Evolutionary conservation across 2,329 filamentous ascomycete genomes (phyloP).

Genomic region (Penicillium sp.): DNA sequence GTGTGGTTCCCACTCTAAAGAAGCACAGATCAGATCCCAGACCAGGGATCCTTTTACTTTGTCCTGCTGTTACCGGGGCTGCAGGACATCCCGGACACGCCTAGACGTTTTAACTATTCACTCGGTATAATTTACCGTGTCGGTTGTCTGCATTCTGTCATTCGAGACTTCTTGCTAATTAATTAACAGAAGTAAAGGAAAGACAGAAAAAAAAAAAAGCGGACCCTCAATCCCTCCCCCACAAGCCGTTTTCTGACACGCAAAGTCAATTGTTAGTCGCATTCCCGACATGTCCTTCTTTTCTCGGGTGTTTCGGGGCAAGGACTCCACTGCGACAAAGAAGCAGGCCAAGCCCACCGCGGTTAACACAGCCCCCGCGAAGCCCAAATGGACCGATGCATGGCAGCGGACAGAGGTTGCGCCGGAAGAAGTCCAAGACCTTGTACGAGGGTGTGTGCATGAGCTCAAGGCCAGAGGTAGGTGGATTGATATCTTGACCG

Average conservation of each 20-base stretch:
- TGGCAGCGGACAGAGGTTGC: slow-evolving; percentile 80
- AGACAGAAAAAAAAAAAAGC: slow-evolving; percentile 14
- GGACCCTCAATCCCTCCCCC: slow-evolving; percentile 4
- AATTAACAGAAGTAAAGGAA: slow-evolving; percentile 4
- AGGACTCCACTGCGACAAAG: slow-evolving; percentile 67
- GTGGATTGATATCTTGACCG: slow-evolving; percentile 35
- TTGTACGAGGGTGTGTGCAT: slow-evolving; percentile 78
- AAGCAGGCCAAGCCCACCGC: slow-evolving; percentile 54
- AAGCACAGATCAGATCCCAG: slow-evolving; percentile 16
- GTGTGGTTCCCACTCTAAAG: slow-evolving; percentile 2
- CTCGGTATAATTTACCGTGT: slow-evolving; percentile 14
- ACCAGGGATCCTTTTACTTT: slow-evolving; percentile 16
- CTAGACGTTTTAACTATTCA: slow-evolving; percentile 6
- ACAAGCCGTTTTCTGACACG: slow-evolving; percentile 5
- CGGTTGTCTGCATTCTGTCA: slow-evolving; percentile 13
- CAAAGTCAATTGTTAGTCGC: slow-evolving; percentile 19
- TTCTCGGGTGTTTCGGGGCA: slow-evolving; percentile 68
- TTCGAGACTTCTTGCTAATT: slow-evolving; percentile 13
- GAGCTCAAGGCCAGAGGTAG: slow-evolving; percentile 94
- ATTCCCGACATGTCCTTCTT: slow-evolving; percentile 54
- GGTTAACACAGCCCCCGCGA: slow-evolving; percentile 57
- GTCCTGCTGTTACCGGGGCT: slow-evolving; percentile 22
- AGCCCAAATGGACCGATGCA: slow-evolving; percentile 82
- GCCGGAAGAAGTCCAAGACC: slow-evolving; percentile 85
- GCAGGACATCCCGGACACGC: slow-evolving; percentile 26